Conservation (phyloP, 208 protist species). For the Trypanosoma vivax region DNA sequence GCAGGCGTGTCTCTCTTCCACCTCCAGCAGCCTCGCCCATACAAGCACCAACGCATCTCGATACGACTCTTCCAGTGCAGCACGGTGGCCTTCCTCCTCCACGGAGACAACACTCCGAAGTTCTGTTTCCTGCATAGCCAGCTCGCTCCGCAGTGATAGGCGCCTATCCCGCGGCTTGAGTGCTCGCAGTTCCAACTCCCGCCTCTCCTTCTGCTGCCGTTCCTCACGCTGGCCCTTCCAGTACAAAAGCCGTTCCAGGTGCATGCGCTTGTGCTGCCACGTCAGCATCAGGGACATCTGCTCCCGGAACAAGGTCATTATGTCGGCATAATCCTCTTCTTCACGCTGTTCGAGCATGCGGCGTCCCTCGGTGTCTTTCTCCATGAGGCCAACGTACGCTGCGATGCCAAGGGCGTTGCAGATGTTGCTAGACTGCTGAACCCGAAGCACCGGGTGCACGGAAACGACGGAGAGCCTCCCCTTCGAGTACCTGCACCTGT, state of each 20-base stretch:
- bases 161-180: not conserved
- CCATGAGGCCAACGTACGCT: conserved; percentile 48
- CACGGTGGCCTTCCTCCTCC: conserved; percentile 8
- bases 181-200: not conserved
- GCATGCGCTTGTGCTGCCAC: conserved; percentile 64
- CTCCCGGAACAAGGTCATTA: conserved; percentile 28
- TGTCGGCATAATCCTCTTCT: conserved; percentile 21
- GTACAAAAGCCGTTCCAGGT: conserved; percentile 71
- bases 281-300: conserved; percentile 36
- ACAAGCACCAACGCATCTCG: not conserved
- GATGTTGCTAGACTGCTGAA: conserved; percentile 4
- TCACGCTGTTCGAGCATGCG: conserved; percentile 30
- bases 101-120: not conserved
- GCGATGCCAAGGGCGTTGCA: conserved; percentile 59
- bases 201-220: conserved; percentile 21
- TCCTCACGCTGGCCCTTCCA: conserved; percentile 56
- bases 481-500: not conserved
- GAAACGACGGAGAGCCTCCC: not conserved
- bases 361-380: conserved; percentile 34
- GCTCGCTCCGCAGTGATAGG: not conserved
- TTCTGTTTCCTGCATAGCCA: conserved; percentile 4
- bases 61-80: not conserved
- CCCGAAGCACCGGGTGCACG: not conserved
- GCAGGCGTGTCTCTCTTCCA: conserved; percentile 12
- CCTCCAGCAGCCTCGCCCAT: not conserved